Percentiles rank a stretch among this genome's conserved stretches.
These are phyloP conservation scores for Globisporangium barbulae DNA, from an alignment of 352 stramenopile genomes.

Conservation along the genomic window DNA sequence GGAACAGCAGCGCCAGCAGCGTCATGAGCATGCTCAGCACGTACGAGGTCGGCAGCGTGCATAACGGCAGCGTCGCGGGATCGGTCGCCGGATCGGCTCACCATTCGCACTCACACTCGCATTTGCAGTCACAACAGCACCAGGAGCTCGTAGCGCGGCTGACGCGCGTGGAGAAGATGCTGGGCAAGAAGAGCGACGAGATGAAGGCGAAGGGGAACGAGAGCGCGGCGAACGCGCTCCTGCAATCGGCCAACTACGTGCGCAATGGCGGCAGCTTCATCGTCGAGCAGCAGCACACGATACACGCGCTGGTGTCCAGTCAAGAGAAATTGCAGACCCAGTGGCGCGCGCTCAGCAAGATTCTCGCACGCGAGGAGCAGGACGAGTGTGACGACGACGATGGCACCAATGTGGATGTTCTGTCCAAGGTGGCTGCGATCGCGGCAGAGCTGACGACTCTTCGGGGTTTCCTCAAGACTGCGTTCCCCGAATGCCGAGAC, in stretches of 20 bases:
- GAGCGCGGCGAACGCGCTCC: conserved; percentile 41
- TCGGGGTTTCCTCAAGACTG: conserved; percentile 3
- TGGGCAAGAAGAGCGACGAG: conserved; percentile 75
- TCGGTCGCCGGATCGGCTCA: conserved; percentile 4
- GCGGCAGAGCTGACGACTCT: conserved; percentile 7
- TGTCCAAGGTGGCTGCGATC: conserved; percentile 7
- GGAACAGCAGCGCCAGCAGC: conserved; percentile 20
- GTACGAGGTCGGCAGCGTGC: conserved; percentile 15
- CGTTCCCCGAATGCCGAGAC: conserved; percentile 7
- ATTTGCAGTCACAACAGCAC: conserved; percentile 10
- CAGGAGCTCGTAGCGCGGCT: conserved; percentile 39
- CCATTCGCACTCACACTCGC: not conserved
- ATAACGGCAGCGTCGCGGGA: conserved; percentile 14
- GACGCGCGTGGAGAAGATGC: conserved; percentile 43
- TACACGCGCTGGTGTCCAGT: conserved; percentile 33
- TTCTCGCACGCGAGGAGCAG: conserved; percentile 20
- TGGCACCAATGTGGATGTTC: conserved; percentile 5
- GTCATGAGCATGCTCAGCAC: conserved; percentile 19
- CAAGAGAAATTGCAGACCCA: conserved; percentile 18
- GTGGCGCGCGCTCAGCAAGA: conserved; percentile 21
- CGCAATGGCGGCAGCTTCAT: conserved; percentile 31
- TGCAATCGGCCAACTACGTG: conserved; percentile 48
- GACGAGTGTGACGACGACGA: conserved; percentile 17
- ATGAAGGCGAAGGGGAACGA: conserved; percentile 72
- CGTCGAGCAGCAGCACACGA: conserved; percentile 46